These are phyloP conservation scores for Exophiala xenobiotica DNA, from an alignment of 2,329 filamentous ascomycete species.

Conservation along the genomic window DNA sequence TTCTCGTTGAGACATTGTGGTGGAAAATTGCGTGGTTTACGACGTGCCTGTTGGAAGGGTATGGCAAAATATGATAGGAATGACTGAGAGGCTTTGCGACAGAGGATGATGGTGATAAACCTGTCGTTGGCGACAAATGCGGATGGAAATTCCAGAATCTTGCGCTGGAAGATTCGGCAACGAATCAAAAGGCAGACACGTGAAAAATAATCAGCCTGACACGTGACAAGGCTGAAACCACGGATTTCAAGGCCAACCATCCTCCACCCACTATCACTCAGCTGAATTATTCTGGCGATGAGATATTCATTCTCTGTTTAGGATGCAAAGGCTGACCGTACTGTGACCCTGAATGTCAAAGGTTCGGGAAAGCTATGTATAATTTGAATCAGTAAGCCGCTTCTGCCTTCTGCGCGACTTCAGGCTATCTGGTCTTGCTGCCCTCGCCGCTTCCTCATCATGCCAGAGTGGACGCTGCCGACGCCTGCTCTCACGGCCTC, in stretches of 20 bases:
- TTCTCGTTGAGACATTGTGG: constrained; percentile 57
- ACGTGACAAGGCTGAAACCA: neutral
- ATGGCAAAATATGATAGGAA: neutral
- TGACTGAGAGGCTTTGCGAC: neutral
- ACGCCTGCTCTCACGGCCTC: neutral
- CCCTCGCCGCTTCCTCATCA: too few relatives aligned
- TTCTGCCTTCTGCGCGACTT: too few relatives aligned
- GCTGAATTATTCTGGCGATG: too few relatives aligned
- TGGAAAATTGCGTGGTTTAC: too few relatives aligned
- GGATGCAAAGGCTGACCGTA: too few relatives aligned
- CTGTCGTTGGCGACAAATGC: neutral
- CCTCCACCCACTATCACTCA: too few relatives aligned
- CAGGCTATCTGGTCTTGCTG: too few relatives aligned
- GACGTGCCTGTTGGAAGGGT: neutral
- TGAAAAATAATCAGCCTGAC: neutral
- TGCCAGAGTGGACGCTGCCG: too few relatives aligned
- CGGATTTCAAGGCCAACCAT: neutral
- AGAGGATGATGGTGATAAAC: neutral
- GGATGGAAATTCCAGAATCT: neutral
- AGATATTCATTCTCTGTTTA: too few relatives aligned
- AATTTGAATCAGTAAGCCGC: too few relatives aligned
- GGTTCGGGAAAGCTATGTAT: too few relatives aligned
- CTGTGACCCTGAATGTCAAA: too few relatives aligned
- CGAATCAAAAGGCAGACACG: neutral
- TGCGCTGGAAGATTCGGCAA: constrained; percentile 3